Base-by-base conservation (phyloP, 306 rosid species). In the Acacia crassicarpa region DNA sequence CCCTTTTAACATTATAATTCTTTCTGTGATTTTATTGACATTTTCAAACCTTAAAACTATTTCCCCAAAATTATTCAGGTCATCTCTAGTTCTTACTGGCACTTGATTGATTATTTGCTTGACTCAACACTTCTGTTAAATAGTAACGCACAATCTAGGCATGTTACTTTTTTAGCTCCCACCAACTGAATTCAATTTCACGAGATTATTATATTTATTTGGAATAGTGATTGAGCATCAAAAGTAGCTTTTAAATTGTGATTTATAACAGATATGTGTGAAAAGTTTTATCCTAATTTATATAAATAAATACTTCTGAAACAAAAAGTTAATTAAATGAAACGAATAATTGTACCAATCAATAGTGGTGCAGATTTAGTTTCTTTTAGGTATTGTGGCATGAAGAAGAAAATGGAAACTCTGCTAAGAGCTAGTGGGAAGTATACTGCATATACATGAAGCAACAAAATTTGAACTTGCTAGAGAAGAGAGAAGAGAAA, bases 391-490 rank as follows among this genome's bases (percentile, higher is more conserved):
- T 4, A 62, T 25, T 5, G 38, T 62, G 67, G 17, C 2, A 4
- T 62, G 67, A 62, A 3, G 38, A 62, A 27, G 41, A 32, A 62
- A 23, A 70, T 3, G 2, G 25, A 69, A 58, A 69, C 20, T 8
- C 32, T 14, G 23, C 32, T 67, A 44, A 30, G 65, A 56, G 16
- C 35, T 23, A 61, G 67, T 61, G 67, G 19, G 67, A 61, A 61
- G 33, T 23, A 12, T 25, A 5, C 4, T 11, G 38, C 62, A 35
- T 71, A 77, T 35, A 15, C 20, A 49, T 70, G 78, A 72, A 45
- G 71, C 82, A 78, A 72, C 59, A 81, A 32, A 66, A 75, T 83
- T 85, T 85, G 41, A 77, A 81, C 84, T 8, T 83, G 72, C 19
- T 30, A 49, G 17, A 15, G 48, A 51, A 80, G 72, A 85, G n/a